phyloP scores from a whole-genome alignment of 768 basidiomycete genomes.

The Boletus vermiculosoides region DNA sequence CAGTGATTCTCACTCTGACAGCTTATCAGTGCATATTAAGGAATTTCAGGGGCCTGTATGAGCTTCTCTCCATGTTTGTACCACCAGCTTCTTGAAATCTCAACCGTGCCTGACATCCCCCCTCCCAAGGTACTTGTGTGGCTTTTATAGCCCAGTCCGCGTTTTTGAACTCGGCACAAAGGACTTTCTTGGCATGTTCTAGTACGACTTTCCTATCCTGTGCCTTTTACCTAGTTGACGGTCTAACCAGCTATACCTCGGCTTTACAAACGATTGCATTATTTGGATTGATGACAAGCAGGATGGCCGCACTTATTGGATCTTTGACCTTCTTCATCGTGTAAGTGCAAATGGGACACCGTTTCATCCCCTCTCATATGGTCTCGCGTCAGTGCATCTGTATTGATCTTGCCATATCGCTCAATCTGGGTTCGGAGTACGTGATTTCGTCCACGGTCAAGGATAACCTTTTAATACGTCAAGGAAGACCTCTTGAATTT shows the following conservation, averaged over 20 bases:
- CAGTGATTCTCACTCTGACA: conserved; percentile 17
- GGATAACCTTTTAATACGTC: conserved; percentile 5
- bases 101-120: conserved; percentile 9
- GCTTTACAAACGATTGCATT: conserved; percentile 58
- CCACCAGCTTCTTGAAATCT: neutral
- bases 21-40: conserved; percentile 11
- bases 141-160: conserved; percentile 36
- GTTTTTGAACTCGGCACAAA: conserved; percentile 43
- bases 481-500: conserved; percentile 63
- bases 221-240: conserved; percentile 6
- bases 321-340: conserved; percentile 53
- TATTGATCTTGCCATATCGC: conserved; percentile 39
- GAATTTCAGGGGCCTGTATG: conserved; percentile 52
- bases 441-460: conserved; percentile 12
- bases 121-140: conserved; percentile 40
- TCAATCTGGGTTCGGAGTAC: conserved; percentile 38
- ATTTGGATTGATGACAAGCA: conserved; percentile 66
- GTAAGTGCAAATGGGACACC: conserved; percentile 32
- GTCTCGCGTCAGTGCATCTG: conserved; percentile 29
- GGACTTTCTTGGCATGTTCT: conserved; percentile 40
- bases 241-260: conserved; percentile 28
- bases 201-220: conserved; percentile 19
- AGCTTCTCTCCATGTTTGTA: conserved; percentile 48
- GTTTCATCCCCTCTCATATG: conserved; percentile 19
- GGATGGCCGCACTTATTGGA: conserved; percentile 65